Evolutionary conservation across 257 asterid species (phyloP).

Genomic region (Catharanthus roseus): DNA sequence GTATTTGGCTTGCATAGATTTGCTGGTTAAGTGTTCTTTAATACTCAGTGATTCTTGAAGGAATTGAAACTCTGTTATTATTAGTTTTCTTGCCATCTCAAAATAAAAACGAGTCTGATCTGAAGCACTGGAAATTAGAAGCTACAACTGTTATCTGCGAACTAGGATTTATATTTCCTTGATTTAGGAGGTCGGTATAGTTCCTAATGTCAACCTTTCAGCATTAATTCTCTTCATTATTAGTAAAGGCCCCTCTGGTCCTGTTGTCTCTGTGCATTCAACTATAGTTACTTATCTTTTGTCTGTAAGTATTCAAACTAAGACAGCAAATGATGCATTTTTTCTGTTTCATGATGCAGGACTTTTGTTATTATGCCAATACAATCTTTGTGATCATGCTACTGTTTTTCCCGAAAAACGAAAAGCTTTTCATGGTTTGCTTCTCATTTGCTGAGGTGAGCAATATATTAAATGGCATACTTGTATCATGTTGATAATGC

Average conservation of each 20-base stretch:
- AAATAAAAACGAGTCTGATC: neutral
- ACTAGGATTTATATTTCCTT: neutral
- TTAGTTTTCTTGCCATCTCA: neutral
- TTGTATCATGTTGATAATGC: slow-evolving; percentile 9
- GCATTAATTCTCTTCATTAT: too few species aligned
- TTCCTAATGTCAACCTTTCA: too few species aligned
- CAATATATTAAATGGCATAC: slow-evolving; percentile 7
- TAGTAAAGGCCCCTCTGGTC: too few species aligned
- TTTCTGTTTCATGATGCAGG: slow-evolving; percentile 40
- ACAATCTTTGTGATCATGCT: slow-evolving; percentile 78
- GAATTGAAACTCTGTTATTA: neutral
- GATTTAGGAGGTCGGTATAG: neutral
- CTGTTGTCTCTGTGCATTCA: too few species aligned
- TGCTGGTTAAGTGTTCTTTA: neutral
- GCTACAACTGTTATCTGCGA: neutral
- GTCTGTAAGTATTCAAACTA: neutral
- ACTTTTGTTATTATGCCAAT: slow-evolving; percentile 94
- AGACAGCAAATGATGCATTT: neutral
- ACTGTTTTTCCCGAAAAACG: slow-evolving; percentile 71
- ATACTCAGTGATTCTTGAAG: neutral
- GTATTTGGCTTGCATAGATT: neutral
- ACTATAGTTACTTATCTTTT: neutral
- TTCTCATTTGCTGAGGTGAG: slow-evolving; percentile 96
- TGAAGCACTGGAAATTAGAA: neutral
- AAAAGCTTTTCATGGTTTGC: slow-evolving; percentile 97